Conservation (phyloP, 2,329 filamentous ascomycete species). For the Ophiocordyceps polyrhachis-furcata region DNA sequence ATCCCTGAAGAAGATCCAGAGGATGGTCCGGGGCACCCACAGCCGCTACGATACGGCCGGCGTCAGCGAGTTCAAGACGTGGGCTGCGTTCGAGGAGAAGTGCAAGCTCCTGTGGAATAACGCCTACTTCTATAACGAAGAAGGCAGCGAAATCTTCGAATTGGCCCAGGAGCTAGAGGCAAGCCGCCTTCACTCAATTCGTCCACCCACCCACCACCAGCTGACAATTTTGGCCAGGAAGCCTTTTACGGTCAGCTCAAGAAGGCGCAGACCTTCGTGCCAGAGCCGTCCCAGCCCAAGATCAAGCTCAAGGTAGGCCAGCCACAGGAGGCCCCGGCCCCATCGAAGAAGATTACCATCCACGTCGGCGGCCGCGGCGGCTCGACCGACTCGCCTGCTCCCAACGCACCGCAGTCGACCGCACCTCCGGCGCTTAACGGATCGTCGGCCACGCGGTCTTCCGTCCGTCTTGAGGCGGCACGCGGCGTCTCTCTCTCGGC, state of each 20-base stretch:
- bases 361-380: conserved; percentile 44
- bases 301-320: conserved; percentile 60
- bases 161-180: conserved; percentile 68
- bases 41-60: conserved; percentile 47
- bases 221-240: conserved; percentile 27
- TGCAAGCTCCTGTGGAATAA: conserved; percentile 73
- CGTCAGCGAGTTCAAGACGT: conserved; percentile 55
- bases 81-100: conserved; percentile 66
- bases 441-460: conserved; percentile 7
- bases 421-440: conserved; percentile 8
- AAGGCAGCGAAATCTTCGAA: conserved; percentile 67
- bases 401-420: conserved; percentile 14
- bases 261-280: conserved; percentile 52
- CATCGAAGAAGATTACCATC: conserved; percentile 50
- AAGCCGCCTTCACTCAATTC: conserved; percentile 4
- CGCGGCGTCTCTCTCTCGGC: conserved; percentile 22
- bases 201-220: background rate
- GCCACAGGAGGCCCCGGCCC: conserved; percentile 22
- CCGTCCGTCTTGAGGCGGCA: conserved; percentile 16
- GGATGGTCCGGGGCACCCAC: conserved; percentile 54
- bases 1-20: conserved; percentile 60
- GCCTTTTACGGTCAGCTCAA: conserved; percentile 50
- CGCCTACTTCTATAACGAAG: conserved; percentile 78
- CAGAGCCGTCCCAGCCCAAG: conserved; percentile 55
- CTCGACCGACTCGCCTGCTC: conserved; percentile 31